Conservation (phyloP, 129 eudicot genomes). For the Flaveria bidentis region DNA sequence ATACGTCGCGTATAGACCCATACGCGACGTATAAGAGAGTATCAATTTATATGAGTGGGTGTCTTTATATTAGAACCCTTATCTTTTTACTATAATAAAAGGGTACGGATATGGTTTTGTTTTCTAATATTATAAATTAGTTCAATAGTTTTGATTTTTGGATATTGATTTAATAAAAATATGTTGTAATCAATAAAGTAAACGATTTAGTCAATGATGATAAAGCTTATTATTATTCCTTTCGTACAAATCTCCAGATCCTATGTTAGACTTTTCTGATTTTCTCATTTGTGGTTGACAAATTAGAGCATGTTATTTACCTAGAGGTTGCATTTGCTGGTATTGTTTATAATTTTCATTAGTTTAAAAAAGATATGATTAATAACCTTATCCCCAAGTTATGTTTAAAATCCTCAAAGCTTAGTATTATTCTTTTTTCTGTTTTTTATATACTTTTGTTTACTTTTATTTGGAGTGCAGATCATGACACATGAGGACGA, state of each 20-base stretch:
- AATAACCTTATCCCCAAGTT: too few relatives aligned
- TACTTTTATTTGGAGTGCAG: too few relatives aligned
- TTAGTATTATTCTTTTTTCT: too few relatives aligned
- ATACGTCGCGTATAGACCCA: too few relatives aligned
- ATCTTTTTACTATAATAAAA: background rate
- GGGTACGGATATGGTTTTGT: background rate
- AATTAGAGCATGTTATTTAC: background rate
- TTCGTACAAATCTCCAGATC: slow-evolving; percentile 5
- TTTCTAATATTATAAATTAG: background rate
- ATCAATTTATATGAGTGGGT: too few relatives aligned
- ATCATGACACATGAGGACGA: too few relatives aligned
- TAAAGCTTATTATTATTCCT: background rate
- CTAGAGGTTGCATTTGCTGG: background rate
- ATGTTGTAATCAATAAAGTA: slow-evolving; percentile 1
- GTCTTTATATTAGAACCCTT: too few relatives aligned
- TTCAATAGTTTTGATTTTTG: background rate
- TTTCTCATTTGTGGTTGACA: background rate
- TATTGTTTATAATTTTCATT: too few relatives aligned
- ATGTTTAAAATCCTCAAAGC: too few relatives aligned
- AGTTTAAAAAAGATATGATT: too few relatives aligned
- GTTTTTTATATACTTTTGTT: too few relatives aligned
- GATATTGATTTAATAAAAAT: background rate
- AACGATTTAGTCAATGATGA: slow-evolving; percentile 17
- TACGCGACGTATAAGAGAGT: too few relatives aligned
- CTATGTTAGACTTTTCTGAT: background rate